Percentiles rank a stretch among this genome's conserved stretches.
Evolutionary conservation across 1,139 yeast genomes (phyloP).

Genomic region (Candida sanyaensis): DNA sequence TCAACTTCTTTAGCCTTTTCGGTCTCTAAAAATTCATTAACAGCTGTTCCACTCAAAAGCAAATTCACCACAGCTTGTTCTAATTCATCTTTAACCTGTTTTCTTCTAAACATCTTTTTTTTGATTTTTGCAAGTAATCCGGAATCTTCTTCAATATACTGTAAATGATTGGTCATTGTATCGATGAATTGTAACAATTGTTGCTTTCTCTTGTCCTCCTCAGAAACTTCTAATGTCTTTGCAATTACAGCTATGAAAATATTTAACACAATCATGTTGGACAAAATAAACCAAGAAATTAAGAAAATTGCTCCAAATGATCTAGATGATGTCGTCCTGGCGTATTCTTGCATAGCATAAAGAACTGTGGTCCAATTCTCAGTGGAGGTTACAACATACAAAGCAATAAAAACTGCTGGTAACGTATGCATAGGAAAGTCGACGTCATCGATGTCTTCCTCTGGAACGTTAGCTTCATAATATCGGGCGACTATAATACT

Average conservation of each 20-base stretch:
- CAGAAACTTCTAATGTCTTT: slow-evolving; percentile 74
- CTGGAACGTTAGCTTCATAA: slow-evolving; percentile 69
- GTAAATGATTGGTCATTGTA: slow-evolving; percentile 47
- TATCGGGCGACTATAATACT: slow-evolving; percentile 70
- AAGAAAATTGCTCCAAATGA: slow-evolving; percentile 66
- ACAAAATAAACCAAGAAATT: slow-evolving; percentile 79
- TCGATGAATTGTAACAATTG: slow-evolving; percentile 78
- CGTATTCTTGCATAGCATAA: slow-evolving; percentile 55
- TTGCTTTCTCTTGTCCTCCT: slow-evolving; percentile 66
- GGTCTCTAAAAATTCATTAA: slow-evolving; percentile 40
- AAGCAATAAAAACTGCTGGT: slow-evolving; percentile 72
- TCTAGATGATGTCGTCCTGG: slow-evolving; percentile 50
- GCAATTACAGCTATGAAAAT: slow-evolving; percentile 94
- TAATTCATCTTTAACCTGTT: slow-evolving; percentile 35
- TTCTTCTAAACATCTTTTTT: slow-evolving; percentile 33
- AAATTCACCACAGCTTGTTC: slow-evolving; percentile 49
- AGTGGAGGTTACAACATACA: slow-evolving; percentile 82
- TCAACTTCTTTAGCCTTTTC: slow-evolving; percentile 19
- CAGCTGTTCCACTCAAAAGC: slow-evolving; percentile 49
- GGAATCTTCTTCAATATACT: slow-evolving; percentile 33
- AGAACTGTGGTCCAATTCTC: slow-evolving; percentile 88
- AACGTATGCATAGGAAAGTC: slow-evolving; percentile 70
- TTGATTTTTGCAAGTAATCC: slow-evolving; percentile 39
- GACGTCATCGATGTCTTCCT: slow-evolving; percentile 44
- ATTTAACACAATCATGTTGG: slow-evolving; percentile 78